Base-by-base conservation (phyloP, 2,329 filamentous ascomycete species). In the Fusarium neocosmosporiellum region DNA sequence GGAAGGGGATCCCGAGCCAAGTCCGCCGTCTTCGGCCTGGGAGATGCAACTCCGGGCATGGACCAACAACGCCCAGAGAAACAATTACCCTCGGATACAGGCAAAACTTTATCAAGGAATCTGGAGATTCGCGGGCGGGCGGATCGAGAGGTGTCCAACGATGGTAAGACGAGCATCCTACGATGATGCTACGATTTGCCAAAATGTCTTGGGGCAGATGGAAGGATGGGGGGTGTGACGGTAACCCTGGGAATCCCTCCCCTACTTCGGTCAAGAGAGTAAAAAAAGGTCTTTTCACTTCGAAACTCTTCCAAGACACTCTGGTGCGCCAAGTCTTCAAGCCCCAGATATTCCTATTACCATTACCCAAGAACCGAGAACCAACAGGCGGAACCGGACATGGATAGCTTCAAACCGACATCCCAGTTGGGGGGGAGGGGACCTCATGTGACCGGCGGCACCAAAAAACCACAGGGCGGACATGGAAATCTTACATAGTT, bases 401-500 rank as follows among this genome's bases (percentile, higher is more conserved):
- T 59, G 57, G 57, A 46, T 46, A 59, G 33, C 18, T 14, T 58
- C 33, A 58, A 39, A 58, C 54, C 22, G 9, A 22, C 36, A 43
- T 33, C 37, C 41, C 8, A 50, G 58, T 24, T n/a, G n/a, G 11
- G 20, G n/a, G n/a, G n/a, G n/a, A n/a, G n/a, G n/a, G n/a, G 29
- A 20, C 16, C 59, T 29, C 59, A 61, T 61, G 59, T 61, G 59
- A 61, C 41, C 58, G 5, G 29, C 13, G 33, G 27, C 41, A 27
- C 10, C 41, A 61, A 61, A 61, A 61, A 61, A 61, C 59, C 59
- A 61, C 59, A 61, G 59, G 59, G 59, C 59, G 39, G 57, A 61
- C 4, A 61, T 29, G 16, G 39, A 59, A 59, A 59, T 46, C 37
- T 34, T 61, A 61, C 59, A 50, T 46, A 61, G 59, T 34, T 48